phyloP scores from a whole-genome alignment of 345 rosid genomes.

The Populus simonii region DNA sequence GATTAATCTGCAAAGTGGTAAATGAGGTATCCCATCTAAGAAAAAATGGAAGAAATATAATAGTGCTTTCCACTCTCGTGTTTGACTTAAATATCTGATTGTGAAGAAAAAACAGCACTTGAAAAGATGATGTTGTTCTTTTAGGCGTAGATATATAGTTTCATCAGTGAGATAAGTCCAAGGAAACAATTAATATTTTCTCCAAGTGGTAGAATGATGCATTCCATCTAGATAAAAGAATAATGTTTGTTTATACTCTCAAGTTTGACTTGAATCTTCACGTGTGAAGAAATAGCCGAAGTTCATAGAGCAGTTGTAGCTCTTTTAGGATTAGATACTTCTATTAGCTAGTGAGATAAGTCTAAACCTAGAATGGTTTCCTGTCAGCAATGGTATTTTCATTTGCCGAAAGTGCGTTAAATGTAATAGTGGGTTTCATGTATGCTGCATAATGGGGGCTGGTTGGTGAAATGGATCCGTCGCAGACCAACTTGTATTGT shows the following conservation, averaged over 20 bases:
- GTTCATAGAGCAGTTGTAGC: background rate
- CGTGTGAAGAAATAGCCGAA: conserved; percentile 20
- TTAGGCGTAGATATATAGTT: no score
- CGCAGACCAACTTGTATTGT: background rate
- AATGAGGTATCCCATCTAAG: conserved; percentile 29
- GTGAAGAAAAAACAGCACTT: no score
- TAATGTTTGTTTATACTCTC: conserved; percentile 14
- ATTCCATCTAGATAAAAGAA: conserved; percentile 20
- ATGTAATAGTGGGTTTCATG: conserved; percentile 21
- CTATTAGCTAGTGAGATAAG: background rate
- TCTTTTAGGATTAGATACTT: conserved; percentile 1
- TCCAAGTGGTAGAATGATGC: conserved; percentile 31
- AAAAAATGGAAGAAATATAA: background rate
- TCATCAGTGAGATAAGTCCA: no score
- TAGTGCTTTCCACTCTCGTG: background rate
- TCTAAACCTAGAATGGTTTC: background rate
- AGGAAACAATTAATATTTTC: background rate
- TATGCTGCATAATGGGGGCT: conserved; percentile 26
- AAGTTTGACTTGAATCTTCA: conserved; percentile 34
- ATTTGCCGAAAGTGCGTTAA: conserved; percentile 1
- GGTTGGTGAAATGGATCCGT: conserved; percentile 27
- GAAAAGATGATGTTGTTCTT: no score
- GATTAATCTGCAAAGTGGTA: conserved; percentile 22
- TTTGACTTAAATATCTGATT: no score
- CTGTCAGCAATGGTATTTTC: background rate